Base-by-base conservation (phyloP, 306 rosid genomes). In the Purshia tridentata region DNA sequence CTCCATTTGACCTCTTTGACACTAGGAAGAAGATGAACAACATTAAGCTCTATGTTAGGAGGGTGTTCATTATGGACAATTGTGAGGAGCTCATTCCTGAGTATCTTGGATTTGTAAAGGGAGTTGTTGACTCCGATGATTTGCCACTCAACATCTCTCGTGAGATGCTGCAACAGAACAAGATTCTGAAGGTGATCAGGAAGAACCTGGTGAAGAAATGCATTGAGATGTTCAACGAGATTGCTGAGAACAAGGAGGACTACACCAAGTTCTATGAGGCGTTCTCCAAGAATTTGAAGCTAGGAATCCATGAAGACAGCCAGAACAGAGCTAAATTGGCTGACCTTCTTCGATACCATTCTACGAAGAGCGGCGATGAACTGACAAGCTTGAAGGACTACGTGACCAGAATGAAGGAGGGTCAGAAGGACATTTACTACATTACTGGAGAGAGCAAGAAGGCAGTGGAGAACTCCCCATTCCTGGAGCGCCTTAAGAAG, bases 11-110 rank as follows among this genome's bases (percentile, higher is more conserved):
- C 76, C 75, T 88, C 8, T 89, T 89, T 2, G 94, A 89, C 82
- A 86, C 85, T n/a, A 75, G 84, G 72, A 89, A 89, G 81, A 89
- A 86, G 77, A 75, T 86, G 89, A 89, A 89, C 84, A 89, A 89
- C 71, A 86, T 86, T 49, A 89, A 89, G 86, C 91, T 89, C 1
- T 86, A 89, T 64, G 94, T 86, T 4, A 79, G 91, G 73, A 86
- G 94, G 70, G 94, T 89, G 65, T 89, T 89, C 78, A 89, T 89
- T 49, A 89, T 86, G 94, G 94, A 89, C 66, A 89, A 89, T 8
- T 89, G 89, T 1, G 91, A 86, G 67, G 94, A 89, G 69, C 86
- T 89, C 60, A 89, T 89, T 15, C 94, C 94, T 0, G 94, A 89
- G 68, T 89, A 81, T n/a, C 94, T 89, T 20, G 88, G 88, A 9